These are phyloP conservation scores for Mortierella sp. DNA, from an alignment of 371 early-diverging fungal genomes.

Conservation along the genomic window DNA sequence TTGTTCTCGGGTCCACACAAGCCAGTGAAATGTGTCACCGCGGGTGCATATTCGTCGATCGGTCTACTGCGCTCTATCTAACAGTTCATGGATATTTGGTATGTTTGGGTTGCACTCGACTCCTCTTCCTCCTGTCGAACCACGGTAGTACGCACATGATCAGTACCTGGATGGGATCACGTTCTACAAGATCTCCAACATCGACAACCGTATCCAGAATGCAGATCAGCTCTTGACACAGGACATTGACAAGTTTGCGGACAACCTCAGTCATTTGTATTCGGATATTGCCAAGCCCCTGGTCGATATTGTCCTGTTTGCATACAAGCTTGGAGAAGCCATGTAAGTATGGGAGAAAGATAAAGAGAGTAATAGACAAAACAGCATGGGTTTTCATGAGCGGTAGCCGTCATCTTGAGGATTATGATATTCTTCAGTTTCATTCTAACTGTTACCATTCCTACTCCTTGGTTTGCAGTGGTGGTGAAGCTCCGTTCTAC, in stretches of 20 bases:
- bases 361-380: neutral
- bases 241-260: slow-evolving; percentile 89
- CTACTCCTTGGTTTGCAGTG: slow-evolving; percentile 50
- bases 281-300: slow-evolving; percentile 87
- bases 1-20: neutral
- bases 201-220: slow-evolving; percentile 84
- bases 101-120: neutral
- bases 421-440: neutral
- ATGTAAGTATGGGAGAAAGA: slow-evolving; percentile 62
- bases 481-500: slow-evolving; percentile 76
- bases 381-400: neutral
- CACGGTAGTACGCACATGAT: slow-evolving; percentile 76
- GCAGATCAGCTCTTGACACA: slow-evolving; percentile 89
- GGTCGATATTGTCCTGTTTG: slow-evolving; percentile 86
- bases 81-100: neutral
- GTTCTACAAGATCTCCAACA: slow-evolving; percentile 84
- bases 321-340: slow-evolving; percentile 85
- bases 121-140: neutral
- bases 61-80: neutral
- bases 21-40: too few relatives aligned
- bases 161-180: slow-evolving; percentile 84
- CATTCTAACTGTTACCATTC: neutral
- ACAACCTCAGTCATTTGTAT: slow-evolving; percentile 78
- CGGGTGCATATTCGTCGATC: too few relatives aligned
- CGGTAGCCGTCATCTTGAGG: neutral